Evolutionary conservation across 2,329 filamentous ascomycete species (phyloP), one percentile per base, ranked within the genome.

Genomic region (Fusarium miscanthi): DNA sequence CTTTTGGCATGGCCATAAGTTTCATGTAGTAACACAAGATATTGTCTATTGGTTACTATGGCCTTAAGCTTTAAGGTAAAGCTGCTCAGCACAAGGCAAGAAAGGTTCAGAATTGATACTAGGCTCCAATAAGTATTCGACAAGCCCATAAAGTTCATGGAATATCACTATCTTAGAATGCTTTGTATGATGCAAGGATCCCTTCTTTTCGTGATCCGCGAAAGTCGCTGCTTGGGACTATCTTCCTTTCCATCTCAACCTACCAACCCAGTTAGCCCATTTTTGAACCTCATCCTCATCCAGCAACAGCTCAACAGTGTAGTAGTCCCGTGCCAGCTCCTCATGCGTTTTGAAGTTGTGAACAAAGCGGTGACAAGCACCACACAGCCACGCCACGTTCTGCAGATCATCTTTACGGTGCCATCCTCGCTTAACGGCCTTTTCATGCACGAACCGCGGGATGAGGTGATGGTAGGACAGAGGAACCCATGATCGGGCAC

Each of bases 391-490:
- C 17, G 94, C 94, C 25, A 96, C 94, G 78, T 90, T 94, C 76
- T 93, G 90, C 80, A 97, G 80, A 82, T 90, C 88, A 80, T 93
- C 92, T 70, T 90, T 89, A 7, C 87, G 87, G 83, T 95, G 93
- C 94, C 94, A 97, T 2, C 92, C 92, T 45, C 93, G 85, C 84
- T 93, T 94, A 42, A 94, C 80, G 7, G 89, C 93, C 79, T 94
- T 94, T 12, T 88, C 90, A 81, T 97, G 94, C 66, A 94, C 90
- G 46, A 88, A 87, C 43, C 90, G 88, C n/a, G 94, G 94, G 59
- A 97, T 94, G 46, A 97, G 84, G 82, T 97, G 94, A 78, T 97
- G 94, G 79, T 96, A 97, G 2, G 92, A 93, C 68, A 96, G 81
- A 13, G 90, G 89, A 27, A 96, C 89, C 89, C 93, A 94, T 69